These are phyloP conservation scores for Chernovozyma sophiae-reginae DNA, from an alignment of 1,139 yeast genomes.

Conservation along the genomic window DNA sequence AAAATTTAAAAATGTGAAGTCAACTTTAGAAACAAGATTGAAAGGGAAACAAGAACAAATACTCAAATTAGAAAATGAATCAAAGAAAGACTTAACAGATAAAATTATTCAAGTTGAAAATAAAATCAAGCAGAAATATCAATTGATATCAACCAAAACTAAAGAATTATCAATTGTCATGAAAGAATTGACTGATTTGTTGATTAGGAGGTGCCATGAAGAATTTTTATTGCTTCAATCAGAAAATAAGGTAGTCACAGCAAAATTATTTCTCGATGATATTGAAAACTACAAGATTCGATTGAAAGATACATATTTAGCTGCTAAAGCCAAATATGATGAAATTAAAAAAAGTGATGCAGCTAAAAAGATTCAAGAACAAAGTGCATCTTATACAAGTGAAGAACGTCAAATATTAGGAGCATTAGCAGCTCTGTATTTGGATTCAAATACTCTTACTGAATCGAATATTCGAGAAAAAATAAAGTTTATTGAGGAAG, in stretches of 20 bases:
- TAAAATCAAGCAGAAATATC: slow-evolving; percentile 22
- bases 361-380: slow-evolving; percentile 36
- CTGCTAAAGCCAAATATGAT: slow-evolving; percentile 39
- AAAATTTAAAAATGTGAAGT: slow-evolving; percentile 17
- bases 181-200: slow-evolving; percentile 17
- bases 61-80: slow-evolving; percentile 20
- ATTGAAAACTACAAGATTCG: slow-evolving; percentile 28
- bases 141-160: slow-evolving; percentile 16
- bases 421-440: slow-evolving; percentile 42
- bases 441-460: slow-evolving; percentile 38
- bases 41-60: slow-evolving; percentile 21
- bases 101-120: slow-evolving; percentile 20
- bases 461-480: slow-evolving; percentile 29
- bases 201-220: slow-evolving; percentile 19
- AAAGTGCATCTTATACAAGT: slow-evolving; percentile 35
- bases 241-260: slow-evolving; percentile 30
- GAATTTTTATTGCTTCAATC: slow-evolving; percentile 25
- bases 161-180: slow-evolving; percentile 13
- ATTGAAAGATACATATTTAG: slow-evolving; percentile 29
- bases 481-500: slow-evolving; percentile 35
- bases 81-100: slow-evolving; percentile 27
- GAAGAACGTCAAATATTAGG: slow-evolving; percentile 42
- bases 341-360: slow-evolving; percentile 43
- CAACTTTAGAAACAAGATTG: slow-evolving; percentile 20
- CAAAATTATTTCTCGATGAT: slow-evolving; percentile 28